Base-by-base conservation (phyloP, 2,329 filamentous ascomycete species). In the Pseudofabraea citricarpa region DNA sequence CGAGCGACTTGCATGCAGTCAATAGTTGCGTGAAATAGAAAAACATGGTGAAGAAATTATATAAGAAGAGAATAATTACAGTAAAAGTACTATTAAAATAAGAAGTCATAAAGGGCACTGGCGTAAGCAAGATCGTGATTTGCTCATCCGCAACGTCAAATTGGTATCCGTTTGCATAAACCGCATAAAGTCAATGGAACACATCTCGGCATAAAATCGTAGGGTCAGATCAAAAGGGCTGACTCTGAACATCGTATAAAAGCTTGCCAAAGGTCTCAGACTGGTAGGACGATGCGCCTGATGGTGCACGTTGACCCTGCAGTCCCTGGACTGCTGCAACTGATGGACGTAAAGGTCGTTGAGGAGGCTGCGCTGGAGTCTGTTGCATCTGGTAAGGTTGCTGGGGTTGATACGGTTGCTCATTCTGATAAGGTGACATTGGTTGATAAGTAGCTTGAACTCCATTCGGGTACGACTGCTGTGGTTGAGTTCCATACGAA, bases 191-290 rank as follows among this genome's bases (percentile, higher is more conserved):
- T n/a, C n/a, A n/a, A n/a, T n/a, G n/a, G n/a, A n/a, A n/a, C n/a
- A n/a, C n/a, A n/a, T n/a, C n/a, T n/a, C n/a, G n/a, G n/a, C n/a
- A n/a, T n/a, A n/a, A n/a, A n/a, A n/a, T n/a, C n/a, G n/a, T 15
- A 32, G 29, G 3, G 13, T 18, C 13, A 12, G 10, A 32, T 32
- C 29, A 37, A n/a, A 37, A 37, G 9, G 35, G 35, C 8, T 22
- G 12, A 37, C 35, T 37, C 21, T 37, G 35, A 9, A 37, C 35
- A 37, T 37, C 35, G 23, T 37, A 37, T 5, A 37, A 21, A 2
- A 37, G 19, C 10, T 24, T 37, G 9, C 9, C 20, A 22, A 13
- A 37, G 10, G 35, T 37, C n/a, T 32, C 29, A 15, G 29, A 32
- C 13, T 13, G 15, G 19, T 32, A 32, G 8, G 16, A 22, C 5